Conservation (phyloP, 75 land plant genomes). For the Pinus albicaulis region DNA sequence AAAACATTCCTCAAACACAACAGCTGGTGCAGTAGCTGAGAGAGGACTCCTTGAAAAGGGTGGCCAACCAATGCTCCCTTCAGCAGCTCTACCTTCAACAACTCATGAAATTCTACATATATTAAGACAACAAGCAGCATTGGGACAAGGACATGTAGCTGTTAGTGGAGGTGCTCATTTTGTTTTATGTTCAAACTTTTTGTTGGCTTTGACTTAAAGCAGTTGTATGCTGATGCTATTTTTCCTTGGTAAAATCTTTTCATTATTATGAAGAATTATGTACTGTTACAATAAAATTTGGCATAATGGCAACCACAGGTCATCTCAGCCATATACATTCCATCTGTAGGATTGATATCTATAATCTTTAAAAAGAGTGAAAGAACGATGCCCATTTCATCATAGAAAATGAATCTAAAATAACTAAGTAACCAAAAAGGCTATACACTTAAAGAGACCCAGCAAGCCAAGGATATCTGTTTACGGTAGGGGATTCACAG, state of each 20-base stretch:
- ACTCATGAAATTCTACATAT: constrained; percentile 13
- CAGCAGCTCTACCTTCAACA: neutral
- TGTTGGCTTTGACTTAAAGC: neutral
- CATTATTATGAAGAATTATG: too few species aligned
- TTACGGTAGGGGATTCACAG: too few species aligned
- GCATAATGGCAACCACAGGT: too few species aligned
- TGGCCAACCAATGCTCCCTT: neutral
- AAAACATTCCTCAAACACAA: neutral
- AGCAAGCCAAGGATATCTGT: too few species aligned
- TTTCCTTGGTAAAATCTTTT: neutral
- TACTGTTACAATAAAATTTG: too few species aligned
- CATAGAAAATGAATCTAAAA: too few species aligned
- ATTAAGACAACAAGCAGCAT: constrained; percentile 18
- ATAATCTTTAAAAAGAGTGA: too few species aligned
- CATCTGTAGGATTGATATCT: too few species aligned
- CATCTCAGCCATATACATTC: too few species aligned
- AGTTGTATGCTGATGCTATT: neutral
- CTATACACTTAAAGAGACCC: too few species aligned
- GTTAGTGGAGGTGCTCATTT: constrained; percentile 8
- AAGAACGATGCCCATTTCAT: too few species aligned
- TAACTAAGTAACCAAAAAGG: too few species aligned
- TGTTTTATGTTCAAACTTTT: neutral
- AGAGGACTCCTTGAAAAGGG: constrained; percentile 5
- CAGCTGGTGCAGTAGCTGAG: neutral
- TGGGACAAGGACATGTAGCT: constrained; percentile 11